Base-by-base conservation (phyloP, 2,329 filamentous ascomycete genomes). In the Anisogramma anomala region DNA sequence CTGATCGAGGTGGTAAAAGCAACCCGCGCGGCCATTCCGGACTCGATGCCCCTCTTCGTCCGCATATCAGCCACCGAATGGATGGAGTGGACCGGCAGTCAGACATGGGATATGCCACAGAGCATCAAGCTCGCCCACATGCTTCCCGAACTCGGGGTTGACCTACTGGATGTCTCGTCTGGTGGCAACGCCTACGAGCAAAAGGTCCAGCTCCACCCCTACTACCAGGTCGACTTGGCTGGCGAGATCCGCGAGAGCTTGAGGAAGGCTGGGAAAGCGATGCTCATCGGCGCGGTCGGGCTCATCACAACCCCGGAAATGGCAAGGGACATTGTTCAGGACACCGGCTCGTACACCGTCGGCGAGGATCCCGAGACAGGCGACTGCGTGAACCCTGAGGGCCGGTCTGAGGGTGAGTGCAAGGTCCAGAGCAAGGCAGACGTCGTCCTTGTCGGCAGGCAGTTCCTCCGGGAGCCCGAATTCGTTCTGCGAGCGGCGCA, bases 381-480 rank as follows among this genome's bases (percentile, higher is more conserved):
- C 6, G 62, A 47, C 52, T 36, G 11, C 3, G 31, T 41, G 14
- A 1, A 32, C 13, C n/a, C 27, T 17, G 25, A 10, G n/a, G 78
- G 44, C 15, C 10, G 22, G n/a, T 41, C 38, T 6, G 54, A 51
- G 6, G 51, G 67, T 15, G 62, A 65, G 53, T 55, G 66, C 4
- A 60, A 62, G 36, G 53, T 52, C 37, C 52, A 45, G 49, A 53
- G 68, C 13, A 62, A 66, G 55, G 74, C 72, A 1, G 87, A 95
- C 55, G 59, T 88, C n/a, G 77, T 81, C 0, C 68, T 89, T 14
- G 69, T 82, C 1, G 88, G 75, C 0, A 69, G 85, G 42, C 80
- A 82, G 54, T 91, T 91, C 60, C 69, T 93, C 62, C 77, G 85
- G 57, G 85, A 94, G 55, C 83, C 87, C 0, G 79, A 84, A 43